phyloP scores from a whole-genome alignment of 176 grass and related monocot species.

The Rhynchospora tenuis region DNA sequence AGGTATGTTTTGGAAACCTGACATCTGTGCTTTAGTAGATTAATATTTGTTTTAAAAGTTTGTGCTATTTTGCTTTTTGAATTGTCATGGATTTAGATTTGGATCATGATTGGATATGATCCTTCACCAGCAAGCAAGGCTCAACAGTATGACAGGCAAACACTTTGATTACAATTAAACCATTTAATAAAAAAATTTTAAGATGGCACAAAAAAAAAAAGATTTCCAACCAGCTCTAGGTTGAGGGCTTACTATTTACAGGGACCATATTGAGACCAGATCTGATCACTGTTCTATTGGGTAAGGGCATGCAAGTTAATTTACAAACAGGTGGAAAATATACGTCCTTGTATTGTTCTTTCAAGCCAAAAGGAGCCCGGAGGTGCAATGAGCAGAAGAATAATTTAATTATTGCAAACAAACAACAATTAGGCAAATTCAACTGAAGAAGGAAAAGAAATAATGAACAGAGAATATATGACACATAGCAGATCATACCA shows the following conservation, averaged over 20 bases:
- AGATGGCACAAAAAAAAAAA: not conserved
- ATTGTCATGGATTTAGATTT: not conserved
- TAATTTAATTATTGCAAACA: not conserved
- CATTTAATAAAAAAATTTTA: not conserved
- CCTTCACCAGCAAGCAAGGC: not conserved
- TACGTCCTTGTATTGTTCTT: not conserved
- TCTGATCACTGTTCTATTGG: not conserved
- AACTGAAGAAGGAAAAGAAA: not conserved
- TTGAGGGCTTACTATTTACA: not conserved
- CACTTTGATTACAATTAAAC: not conserved
- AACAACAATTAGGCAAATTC: not conserved
- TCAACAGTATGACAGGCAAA: not conserved
- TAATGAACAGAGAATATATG: not conserved
- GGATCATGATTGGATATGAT: not conserved
- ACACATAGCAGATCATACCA: conserved; percentile 41
- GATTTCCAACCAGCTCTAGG: not conserved
- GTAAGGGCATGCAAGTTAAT: not conserved
- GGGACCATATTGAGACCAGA: not conserved
- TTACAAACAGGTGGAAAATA: not conserved
- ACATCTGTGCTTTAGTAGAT: not conserved
- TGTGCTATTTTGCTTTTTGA: not conserved
- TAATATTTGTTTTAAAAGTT: not conserved
- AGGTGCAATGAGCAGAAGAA: not conserved
- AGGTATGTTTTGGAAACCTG: not conserved
- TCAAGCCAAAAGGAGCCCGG: not conserved